Evolutionary conservation across 306 rosid genomes (phyloP).

Genomic region (Quercus cerris): DNA sequence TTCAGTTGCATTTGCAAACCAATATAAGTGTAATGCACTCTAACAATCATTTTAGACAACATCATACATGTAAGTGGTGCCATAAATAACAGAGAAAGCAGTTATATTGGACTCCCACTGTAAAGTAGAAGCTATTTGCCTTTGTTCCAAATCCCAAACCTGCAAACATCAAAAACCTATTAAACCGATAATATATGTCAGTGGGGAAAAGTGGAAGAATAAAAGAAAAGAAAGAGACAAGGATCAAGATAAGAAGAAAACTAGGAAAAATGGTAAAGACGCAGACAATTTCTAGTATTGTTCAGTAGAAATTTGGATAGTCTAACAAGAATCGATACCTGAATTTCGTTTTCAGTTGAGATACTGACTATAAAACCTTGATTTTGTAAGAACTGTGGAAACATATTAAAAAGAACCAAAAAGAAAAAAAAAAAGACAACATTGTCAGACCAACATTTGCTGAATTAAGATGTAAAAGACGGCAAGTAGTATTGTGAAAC

Average conservation of each 20-base stretch:
- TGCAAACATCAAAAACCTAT: constrained; percentile 51
- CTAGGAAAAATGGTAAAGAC: neutral
- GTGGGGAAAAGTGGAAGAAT: neutral
- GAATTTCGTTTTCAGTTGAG: constrained; percentile 74
- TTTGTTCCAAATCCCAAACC: constrained; percentile 93
- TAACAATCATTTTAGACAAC: constrained; percentile 28
- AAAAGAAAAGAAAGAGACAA: constrained; percentile 10
- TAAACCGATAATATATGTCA: constrained; percentile 26
- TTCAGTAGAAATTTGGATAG: constrained; percentile 11
- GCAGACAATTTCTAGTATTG: neutral
- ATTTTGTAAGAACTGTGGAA: constrained; percentile 75
- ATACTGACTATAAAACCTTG: constrained; percentile 81
- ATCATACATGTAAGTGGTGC: constrained; percentile 80
- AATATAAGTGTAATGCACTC: constrained; percentile 9
- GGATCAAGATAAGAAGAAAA: constrained; percentile 8
- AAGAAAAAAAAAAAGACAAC: constrained; percentile 6
- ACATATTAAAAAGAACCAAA: neutral
- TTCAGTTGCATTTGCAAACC: constrained; percentile 1
- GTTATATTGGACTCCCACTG: constrained; percentile 90
- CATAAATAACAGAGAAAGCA: constrained; percentile 75
- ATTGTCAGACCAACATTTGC: neutral
- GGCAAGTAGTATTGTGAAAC: neutral
- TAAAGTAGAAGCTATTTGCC: constrained; percentile 60
- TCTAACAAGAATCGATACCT: constrained; percentile 39
- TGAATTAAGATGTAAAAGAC: neutral